Percentiles rank a stretch among this genome's conserved stretches.
Conservation (phyloP, 2,329 filamentous ascomycete species). For the Aspergillus phoenicis region DNA sequence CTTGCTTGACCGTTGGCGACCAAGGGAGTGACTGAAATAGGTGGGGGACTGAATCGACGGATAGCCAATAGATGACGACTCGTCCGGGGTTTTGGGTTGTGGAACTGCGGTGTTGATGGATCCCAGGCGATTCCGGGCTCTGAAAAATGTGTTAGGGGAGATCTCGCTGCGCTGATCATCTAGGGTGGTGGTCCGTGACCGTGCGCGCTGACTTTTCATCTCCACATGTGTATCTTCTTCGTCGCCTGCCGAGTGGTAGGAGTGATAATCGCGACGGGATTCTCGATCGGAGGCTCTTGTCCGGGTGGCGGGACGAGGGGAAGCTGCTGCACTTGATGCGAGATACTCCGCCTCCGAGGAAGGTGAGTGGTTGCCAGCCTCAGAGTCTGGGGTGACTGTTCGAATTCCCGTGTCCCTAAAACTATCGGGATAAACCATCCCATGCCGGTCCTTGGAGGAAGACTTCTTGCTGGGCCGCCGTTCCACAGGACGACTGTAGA, state of each 20-base stretch:
- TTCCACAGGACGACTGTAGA: slow-evolving; percentile 45
- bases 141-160: slow-evolving; percentile 35
- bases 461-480: slow-evolving; percentile 51
- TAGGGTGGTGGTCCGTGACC: slow-evolving; percentile 45
- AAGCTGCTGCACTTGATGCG: slow-evolving; percentile 35
- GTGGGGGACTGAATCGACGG: slow-evolving; percentile 51
- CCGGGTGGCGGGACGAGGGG: slow-evolving; percentile 40
- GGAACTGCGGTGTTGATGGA: slow-evolving; percentile 43
- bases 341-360: slow-evolving; percentile 41
- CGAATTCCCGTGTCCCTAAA: slow-evolving; percentile 49
- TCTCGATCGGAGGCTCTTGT: slow-evolving; percentile 38
- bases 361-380: slow-evolving; percentile 40
- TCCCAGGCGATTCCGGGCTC: slow-evolving; percentile 41
- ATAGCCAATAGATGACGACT: slow-evolving; percentile 50
- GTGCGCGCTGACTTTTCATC: slow-evolving; percentile 38
- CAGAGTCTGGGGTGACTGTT: slow-evolving; percentile 51
- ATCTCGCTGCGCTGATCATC: slow-evolving; percentile 47
- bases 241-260: slow-evolving; percentile 35
- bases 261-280: slow-evolving; percentile 33
- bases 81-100: slow-evolving; percentile 41
- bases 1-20: slow-evolving; percentile 40
- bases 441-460: slow-evolving; percentile 50
- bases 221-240: slow-evolving; percentile 39
- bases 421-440: slow-evolving; percentile 50
- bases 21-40: slow-evolving; percentile 35